These are phyloP conservation scores for Acer campestre DNA, from an alignment of 345 rosid genomes.

Conservation along the genomic window DNA sequence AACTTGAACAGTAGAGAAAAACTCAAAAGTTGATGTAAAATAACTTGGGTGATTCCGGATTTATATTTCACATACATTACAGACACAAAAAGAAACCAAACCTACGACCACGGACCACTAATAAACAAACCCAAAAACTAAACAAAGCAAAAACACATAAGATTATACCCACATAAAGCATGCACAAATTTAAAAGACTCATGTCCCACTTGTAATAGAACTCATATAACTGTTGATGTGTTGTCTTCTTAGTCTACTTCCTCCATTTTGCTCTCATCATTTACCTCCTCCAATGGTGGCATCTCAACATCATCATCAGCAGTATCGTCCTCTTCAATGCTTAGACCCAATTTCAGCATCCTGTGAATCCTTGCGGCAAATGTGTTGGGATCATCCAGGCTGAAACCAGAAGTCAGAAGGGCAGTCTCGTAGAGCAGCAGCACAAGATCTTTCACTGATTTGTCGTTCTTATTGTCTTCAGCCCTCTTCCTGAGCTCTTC, in stretches of 20 bases:
- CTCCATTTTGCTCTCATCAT: slow-evolving; percentile 64
- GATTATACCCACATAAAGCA: not conserved
- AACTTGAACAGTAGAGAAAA: too few species aligned
- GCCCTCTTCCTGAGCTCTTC: slow-evolving; percentile 62
- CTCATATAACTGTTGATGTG: not conserved
- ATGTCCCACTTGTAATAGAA: not conserved
- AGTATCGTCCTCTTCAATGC: slow-evolving; percentile 46
- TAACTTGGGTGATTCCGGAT: too few species aligned
- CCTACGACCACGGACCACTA: not conserved
- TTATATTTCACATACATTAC: too few species aligned
- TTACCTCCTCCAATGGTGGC: slow-evolving; percentile 46
- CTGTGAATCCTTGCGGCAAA: slow-evolving; percentile 56
- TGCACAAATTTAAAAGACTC: not conserved
- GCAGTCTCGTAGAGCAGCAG: slow-evolving; percentile 54
- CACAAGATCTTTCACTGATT: slow-evolving; percentile 57
- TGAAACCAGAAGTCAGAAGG: slow-evolving; percentile 57
- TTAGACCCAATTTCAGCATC: slow-evolving; percentile 58
- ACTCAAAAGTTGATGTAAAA: too few species aligned
- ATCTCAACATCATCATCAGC: slow-evolving; percentile 42
- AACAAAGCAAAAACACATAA: not conserved
- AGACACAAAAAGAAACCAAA: not conserved
- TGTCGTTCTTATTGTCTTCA: slow-evolving; percentile 55
- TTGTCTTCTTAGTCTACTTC: slow-evolving; percentile 41
- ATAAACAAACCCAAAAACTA: not conserved
- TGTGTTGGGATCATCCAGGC: slow-evolving; percentile 56